Percentiles rank a stretch among this genome's conserved stretches.
phyloP scores from a whole-genome alignment of 495 filamentous ascomycete genomes.

The Apiosordaria backusii region DNA sequence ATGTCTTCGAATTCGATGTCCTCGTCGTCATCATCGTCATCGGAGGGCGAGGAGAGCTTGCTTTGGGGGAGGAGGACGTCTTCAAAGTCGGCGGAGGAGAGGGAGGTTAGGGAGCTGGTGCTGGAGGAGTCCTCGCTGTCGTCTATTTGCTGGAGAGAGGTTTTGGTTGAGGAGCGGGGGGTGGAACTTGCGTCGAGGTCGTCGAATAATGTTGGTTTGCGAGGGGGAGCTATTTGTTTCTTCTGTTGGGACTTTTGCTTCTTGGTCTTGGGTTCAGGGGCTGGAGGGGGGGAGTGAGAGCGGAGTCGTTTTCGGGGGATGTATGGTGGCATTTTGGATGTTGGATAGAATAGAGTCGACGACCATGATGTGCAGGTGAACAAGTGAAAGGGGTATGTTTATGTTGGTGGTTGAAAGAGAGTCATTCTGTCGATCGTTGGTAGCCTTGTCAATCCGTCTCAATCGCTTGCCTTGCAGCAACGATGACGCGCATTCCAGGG shows the following conservation, averaged over 20 bases:
- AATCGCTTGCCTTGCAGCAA: neutral
- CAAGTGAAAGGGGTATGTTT: neutral
- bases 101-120: constrained; percentile 51
- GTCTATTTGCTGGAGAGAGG: constrained; percentile 45
- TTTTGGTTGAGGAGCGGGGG: constrained; percentile 49
- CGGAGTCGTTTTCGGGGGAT: constrained; percentile 47
- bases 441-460: neutral
- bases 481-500: neutral
- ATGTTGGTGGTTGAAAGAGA: neutral
- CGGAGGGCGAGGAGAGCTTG: constrained; percentile 28
- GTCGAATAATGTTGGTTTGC: constrained; percentile 63
- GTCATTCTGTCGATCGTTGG: neutral
- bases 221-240: constrained; percentile 27
- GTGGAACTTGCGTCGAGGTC: constrained; percentile 56
- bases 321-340: constrained; percentile 41
- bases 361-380: constrained; percentile 4
- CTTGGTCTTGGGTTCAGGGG: constrained; percentile 15
- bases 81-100: constrained; percentile 68
- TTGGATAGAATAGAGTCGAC: neutral
- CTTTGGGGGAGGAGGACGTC: constrained; percentile 44
- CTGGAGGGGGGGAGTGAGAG: constrained; percentile 27
- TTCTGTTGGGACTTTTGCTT: constrained; percentile 10
- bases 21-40: constrained; percentile 62
- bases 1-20: constrained; percentile 90
- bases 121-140: constrained; percentile 55